A percentile compares a stretch with the other conserved stretches of the same genome.
These are phyloP conservation scores for Porphyrellus cyaneotinctus DNA, from an alignment of 768 basidiomycete species.

Conservation along the genomic window DNA sequence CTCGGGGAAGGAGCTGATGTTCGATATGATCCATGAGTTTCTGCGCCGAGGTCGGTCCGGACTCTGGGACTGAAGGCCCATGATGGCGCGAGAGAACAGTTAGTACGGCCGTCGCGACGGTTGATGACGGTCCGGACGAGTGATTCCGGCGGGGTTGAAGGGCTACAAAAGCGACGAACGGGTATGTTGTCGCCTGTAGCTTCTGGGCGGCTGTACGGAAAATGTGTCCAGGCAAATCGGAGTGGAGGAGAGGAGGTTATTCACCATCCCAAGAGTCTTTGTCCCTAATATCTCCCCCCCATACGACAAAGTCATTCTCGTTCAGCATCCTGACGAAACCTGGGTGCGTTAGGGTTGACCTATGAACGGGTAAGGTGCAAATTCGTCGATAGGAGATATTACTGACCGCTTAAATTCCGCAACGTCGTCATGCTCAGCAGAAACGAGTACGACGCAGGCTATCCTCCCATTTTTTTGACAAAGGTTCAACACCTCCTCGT, in stretches of 20 bases:
- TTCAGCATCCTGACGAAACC: constrained; percentile 63
- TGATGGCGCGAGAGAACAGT: constrained; percentile 86
- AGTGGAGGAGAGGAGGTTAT: not conserved
- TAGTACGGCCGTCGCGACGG: constrained; percentile 46
- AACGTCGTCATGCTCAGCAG: constrained; percentile 88
- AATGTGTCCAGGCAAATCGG: not conserved
- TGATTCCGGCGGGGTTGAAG: constrained; percentile 66
- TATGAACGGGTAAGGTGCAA: constrained; percentile 22
- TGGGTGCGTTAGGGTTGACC: constrained; percentile 72
- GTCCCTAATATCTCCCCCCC: constrained; percentile 90
- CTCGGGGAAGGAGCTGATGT: constrained; percentile 74
- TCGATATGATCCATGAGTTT: constrained; percentile 65
- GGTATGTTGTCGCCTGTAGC: constrained; percentile 85
- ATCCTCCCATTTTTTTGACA: constrained; percentile 72
- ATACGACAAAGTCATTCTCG: constrained; percentile 75
- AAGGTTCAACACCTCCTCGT: constrained; percentile 70
- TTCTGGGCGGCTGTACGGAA: constrained; percentile 52
- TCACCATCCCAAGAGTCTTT: constrained; percentile 76
- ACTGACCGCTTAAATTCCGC: constrained; percentile 78
- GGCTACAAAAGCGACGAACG: constrained; percentile 88
- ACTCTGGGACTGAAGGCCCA: constrained; percentile 51
- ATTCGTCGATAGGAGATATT: not conserved
- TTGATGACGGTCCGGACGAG: constrained; percentile 31
- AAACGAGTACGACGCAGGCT: constrained; percentile 78
- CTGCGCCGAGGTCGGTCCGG: constrained; percentile 57